Base-by-base conservation (phyloP, 169 alveolate genomes). In the Ichthyophthirius multifiliis region DNA sequence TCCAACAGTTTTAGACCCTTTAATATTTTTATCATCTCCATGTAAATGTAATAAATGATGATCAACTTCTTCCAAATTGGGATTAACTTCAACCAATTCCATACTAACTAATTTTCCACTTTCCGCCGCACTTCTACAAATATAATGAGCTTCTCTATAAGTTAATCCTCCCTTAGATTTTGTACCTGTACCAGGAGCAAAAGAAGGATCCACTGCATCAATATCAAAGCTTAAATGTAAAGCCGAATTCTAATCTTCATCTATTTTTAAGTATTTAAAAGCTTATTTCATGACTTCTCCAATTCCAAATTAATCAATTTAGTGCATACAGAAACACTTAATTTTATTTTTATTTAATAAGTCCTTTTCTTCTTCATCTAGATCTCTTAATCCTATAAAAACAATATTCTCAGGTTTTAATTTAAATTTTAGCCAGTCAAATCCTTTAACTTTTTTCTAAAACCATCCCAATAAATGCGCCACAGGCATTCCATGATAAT, bases 401-500 rank as follows among this genome's bases (percentile, higher is more conserved):
- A 65, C 76, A 9, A 65, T n/a, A 4, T 65, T 32, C 3, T 65
- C 76, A 65, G 31, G 30, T 27, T 30, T 30, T 6, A 84, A 41
- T 12, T 65, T 34, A 1, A 37, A 20, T 37, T 80, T 81, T 13
- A 83, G 39, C 91, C 91, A 86, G 18, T 86, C 91, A 46, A 86
- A 86, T 35, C 43, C 76, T 47, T 83, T 81, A 30, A 75, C 82
- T 46, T 44, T 63, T n/a, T 75, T 82, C 65, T 86, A 74, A 30
- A 82, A 79, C 43, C 83, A 67, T 32, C 95, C 95, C 41, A 86
- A 12, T 1, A 86, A 62, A 55, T 79, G 87, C 18, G 88, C 90
- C 23, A 82, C 84, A 30, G 93, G 84, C 92, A 88, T 87, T 48
- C 95, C 95, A 75, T 90, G 95, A 47, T 77, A 76, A 75, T 90